Evolutionary conservation across 371 early-diverging fungal species (phyloP).

Genomic region (Apophysomyces ossiformis): DNA sequence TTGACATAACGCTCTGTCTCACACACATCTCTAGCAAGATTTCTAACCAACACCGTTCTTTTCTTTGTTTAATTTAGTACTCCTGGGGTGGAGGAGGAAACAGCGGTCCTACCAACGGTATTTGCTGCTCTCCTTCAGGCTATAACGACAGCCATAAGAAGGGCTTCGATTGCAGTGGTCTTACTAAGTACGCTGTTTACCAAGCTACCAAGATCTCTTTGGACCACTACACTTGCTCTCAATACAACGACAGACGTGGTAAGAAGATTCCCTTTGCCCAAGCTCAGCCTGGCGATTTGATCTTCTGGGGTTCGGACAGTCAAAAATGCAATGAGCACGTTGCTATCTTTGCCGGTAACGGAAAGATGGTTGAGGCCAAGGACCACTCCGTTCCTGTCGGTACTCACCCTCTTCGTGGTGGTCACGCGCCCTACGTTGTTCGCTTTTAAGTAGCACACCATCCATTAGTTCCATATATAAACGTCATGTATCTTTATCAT

Average conservation of each 20-base stretch:
- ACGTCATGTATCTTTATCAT: neutral
- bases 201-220: constrained; percentile 17
- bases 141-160: constrained; percentile 12
- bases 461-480: neutral
- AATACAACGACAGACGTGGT: constrained; percentile 20
- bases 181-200: constrained; percentile 27
- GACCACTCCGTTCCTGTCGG: constrained; percentile 25
- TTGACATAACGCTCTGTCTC: no score
- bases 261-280: constrained; percentile 16
- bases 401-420: constrained; percentile 16
- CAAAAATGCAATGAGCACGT: constrained; percentile 20
- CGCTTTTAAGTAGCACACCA: neutral
- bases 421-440: constrained; percentile 2
- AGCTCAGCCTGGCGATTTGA: constrained; percentile 27
- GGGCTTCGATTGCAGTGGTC: constrained; percentile 34
- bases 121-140: constrained; percentile 14
- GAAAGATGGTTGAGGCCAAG: constrained; percentile 29
- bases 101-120: constrained; percentile 16
- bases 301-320: constrained; percentile 25
- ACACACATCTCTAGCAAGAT: no score
- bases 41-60: no score
- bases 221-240: constrained; percentile 25
- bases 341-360: constrained; percentile 23
- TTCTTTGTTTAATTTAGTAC: neutral
- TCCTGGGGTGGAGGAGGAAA: constrained; percentile 21